These are phyloP conservation scores for Xylaria multiplex DNA, from an alignment of 2,329 filamentous ascomycete genomes.

Conservation along the genomic window DNA sequence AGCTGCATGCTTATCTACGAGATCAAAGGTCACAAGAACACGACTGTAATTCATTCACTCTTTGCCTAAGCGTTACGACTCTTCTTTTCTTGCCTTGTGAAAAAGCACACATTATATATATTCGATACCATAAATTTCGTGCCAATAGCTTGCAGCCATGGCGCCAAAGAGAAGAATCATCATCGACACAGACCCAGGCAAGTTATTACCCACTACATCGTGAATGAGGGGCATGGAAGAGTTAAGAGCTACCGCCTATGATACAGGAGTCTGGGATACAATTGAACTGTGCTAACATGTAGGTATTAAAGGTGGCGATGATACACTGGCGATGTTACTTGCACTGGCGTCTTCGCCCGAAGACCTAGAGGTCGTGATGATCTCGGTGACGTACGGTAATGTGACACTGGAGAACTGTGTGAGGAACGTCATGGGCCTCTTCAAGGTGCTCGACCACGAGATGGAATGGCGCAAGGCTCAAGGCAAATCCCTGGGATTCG, in stretches of 20 bases:
- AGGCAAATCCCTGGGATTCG: constrained; percentile 76
- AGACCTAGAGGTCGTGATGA: constrained; percentile 84
- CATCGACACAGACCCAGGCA: constrained; percentile 93
- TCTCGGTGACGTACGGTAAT: constrained; percentile 95
- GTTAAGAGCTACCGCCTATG: not conserved
- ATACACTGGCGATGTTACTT: constrained; percentile 87
- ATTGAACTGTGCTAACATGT: constrained; percentile 30
- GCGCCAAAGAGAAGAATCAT: constrained; percentile 80
- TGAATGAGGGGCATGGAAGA: constrained; percentile 17
- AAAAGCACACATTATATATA: not conserved
- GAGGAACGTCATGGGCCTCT: constrained; percentile 87
- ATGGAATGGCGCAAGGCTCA: constrained; percentile 80
- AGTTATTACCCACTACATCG: constrained; percentile 28
- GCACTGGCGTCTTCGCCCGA: constrained; percentile 83
- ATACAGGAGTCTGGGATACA: not conserved
- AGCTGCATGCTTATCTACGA: constrained; percentile 13
- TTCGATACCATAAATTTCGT: not conserved
- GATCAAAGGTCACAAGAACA: constrained; percentile 4
- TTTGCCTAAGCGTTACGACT: not conserved
- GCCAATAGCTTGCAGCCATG: constrained; percentile 57
- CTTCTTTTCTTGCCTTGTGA: not conserved
- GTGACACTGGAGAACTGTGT: constrained; percentile 88
- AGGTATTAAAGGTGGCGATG: constrained; percentile 75
- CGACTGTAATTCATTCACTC: not conserved
- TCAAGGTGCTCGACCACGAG: constrained; percentile 92